Percentiles rank a stretch among this genome's conserved stretches.
Conservation (phyloP, 352 stramenopile species). For the Globisporangium recalcitrans region DNA sequence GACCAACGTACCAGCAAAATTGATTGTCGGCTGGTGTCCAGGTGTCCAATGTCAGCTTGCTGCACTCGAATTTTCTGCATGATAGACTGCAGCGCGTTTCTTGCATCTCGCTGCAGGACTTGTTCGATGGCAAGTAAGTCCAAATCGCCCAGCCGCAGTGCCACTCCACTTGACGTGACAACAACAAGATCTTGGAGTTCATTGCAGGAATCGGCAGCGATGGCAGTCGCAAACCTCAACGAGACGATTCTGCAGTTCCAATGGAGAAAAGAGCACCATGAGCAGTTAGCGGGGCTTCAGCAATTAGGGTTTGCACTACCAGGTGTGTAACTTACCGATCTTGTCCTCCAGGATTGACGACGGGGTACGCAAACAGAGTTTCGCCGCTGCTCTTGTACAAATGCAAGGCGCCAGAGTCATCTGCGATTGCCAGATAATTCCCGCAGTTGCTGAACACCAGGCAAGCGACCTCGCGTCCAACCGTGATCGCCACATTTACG, state of each 20-base stretch:
- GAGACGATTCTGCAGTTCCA: constrained; percentile 7
- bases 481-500: constrained; percentile 9
- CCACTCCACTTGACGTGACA: constrained; percentile 19
- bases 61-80: constrained; percentile 24
- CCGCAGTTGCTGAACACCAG: constrained; percentile 35
- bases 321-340: constrained; percentile 2
- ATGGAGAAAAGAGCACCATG: background rate
- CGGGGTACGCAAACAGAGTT: constrained; percentile 20
- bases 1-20: constrained; percentile 17
- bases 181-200: constrained; percentile 27
- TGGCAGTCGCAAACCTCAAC: constrained; percentile 16
- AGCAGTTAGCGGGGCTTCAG: background rate
- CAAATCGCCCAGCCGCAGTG: constrained; percentile 24
- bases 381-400: constrained; percentile 27
- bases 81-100: constrained; percentile 21
- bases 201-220: background rate
- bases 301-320: background rate
- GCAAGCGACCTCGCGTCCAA: constrained; percentile 16
- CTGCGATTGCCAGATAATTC: constrained; percentile 27
- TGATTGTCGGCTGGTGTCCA: constrained; percentile 18
- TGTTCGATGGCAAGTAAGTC: constrained; percentile 28
- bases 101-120: constrained; percentile 12
- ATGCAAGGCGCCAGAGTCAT: constrained; percentile 21
- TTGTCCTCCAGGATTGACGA: background rate
- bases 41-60: constrained; percentile 10